Evolutionary conservation across 495 filamentous ascomycete species (phyloP).

Genomic region (Podospora fimiseda): DNA sequence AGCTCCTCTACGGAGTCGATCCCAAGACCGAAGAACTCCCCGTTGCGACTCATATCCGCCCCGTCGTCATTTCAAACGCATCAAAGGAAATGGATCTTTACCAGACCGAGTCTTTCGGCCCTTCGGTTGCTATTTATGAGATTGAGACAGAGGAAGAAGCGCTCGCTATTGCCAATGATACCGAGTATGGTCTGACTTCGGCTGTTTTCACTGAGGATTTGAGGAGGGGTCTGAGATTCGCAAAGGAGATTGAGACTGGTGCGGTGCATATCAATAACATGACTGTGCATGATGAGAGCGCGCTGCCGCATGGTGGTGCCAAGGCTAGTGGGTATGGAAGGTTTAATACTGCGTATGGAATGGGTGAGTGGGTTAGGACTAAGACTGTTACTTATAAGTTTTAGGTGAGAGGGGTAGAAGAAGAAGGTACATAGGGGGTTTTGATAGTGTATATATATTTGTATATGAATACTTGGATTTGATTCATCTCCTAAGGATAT

Average conservation of each 20-base stretch:
- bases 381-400: slow-evolving; percentile 75
- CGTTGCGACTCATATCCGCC: slow-evolving; percentile 62
- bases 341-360: slow-evolving; percentile 42
- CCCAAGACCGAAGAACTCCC: no score
- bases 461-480: no score
- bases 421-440: no score
- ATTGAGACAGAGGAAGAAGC: slow-evolving; percentile 62
- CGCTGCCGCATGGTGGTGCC: slow-evolving; percentile 74
- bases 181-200: slow-evolving; percentile 71
- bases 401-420: no score
- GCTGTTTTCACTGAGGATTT: slow-evolving; percentile 85
- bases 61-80: slow-evolving; percentile 63
- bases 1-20: slow-evolving; percentile 53
- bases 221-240: slow-evolving; percentile 64
- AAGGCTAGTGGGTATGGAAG: slow-evolving; percentile 78
- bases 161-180: slow-evolving; percentile 71
- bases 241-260: slow-evolving; percentile 71
- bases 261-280: slow-evolving; percentile 85
- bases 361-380: slow-evolving; percentile 73
- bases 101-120: slow-evolving; percentile 75
- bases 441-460: no score
- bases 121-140: slow-evolving; percentile 57
- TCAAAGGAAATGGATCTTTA: slow-evolving; percentile 79
- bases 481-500: no score
- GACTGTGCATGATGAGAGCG: slow-evolving; percentile 77